These are phyloP conservation scores for Dacryopinax spathularia DNA, from an alignment of 768 basidiomycete genomes.

Conservation along the genomic window DNA sequence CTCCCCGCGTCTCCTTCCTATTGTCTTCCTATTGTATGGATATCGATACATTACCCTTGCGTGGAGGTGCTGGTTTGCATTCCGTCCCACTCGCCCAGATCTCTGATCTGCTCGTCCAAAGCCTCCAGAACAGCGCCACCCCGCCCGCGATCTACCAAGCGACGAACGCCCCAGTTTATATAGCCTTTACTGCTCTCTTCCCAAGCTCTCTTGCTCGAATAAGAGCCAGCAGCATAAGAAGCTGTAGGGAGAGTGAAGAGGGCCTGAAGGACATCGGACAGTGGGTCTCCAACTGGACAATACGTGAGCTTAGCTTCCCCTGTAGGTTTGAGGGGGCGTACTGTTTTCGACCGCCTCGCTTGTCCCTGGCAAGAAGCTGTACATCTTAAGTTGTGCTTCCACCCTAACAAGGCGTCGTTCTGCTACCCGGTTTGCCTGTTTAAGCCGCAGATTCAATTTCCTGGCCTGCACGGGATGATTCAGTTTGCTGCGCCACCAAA, in stretches of 20 bases:
- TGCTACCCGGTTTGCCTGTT: conserved; percentile 26
- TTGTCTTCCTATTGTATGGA: too few species aligned
- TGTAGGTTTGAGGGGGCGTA: conserved; percentile 27
- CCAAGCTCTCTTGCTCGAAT: conserved; percentile 62
- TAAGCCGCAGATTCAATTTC: conserved; percentile 43
- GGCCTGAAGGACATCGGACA: conserved; percentile 27
- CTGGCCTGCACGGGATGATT: conserved; percentile 37
- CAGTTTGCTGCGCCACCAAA: not conserved
- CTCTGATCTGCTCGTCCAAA: not conserved
- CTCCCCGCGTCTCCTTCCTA: too few species aligned
- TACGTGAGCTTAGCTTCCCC: conserved; percentile 32
- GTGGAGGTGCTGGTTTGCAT: too few species aligned
- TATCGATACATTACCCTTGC: too few species aligned
- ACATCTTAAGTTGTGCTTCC: conserved; percentile 7
- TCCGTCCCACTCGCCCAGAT: not conserved
- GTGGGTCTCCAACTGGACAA: conserved; percentile 33
- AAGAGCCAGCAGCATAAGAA: conserved; percentile 17
- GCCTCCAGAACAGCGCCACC: not conserved
- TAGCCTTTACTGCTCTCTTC: conserved; percentile 63
- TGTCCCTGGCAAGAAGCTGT: conserved; percentile 31
- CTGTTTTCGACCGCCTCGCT: conserved; percentile 30
- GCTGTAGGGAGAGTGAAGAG: conserved; percentile 24
- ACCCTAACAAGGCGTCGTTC: conserved; percentile 1
- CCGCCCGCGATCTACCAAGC: conserved; percentile 29
- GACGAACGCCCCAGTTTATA: conserved; percentile 56